phyloP scores from a whole-genome alignment of 345 rosid genomes.

The Eucalyptus rudis region DNA sequence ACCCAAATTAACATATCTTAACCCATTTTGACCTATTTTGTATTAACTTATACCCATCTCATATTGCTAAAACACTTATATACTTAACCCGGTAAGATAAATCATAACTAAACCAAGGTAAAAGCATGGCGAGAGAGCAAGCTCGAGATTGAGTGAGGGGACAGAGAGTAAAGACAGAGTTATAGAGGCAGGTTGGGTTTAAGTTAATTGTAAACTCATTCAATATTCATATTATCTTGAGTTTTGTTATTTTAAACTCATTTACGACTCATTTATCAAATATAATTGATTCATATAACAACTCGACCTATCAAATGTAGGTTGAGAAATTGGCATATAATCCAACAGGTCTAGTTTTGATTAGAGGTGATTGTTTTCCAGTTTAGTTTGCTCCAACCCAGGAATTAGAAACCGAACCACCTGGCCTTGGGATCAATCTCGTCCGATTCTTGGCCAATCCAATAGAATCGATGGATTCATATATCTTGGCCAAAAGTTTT shows the following conservation, averaged over 20 bases:
- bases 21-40: neutral
- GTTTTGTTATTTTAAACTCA: neutral
- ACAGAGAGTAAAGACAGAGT: accelerated
- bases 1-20: neutral
- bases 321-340: accelerated
- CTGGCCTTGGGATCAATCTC: accelerated
- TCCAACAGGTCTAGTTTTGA: accelerated
- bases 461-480: too few species aligned
- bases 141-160: accelerated
- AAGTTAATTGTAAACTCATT: neutral
- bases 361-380: accelerated
- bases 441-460: accelerated
- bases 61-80: neutral
- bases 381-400: accelerated
- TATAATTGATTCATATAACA: accelerated
- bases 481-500: too few species aligned
- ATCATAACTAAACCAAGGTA: neutral
- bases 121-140: accelerated
- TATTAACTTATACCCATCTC: accelerated
- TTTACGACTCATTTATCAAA: neutral
- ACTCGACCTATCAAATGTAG: accelerated
- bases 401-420: accelerated
- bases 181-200: accelerated
- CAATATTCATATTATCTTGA: neutral
- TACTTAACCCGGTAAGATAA: neutral